Evolutionary conservation across 2,329 filamentous ascomycete species (phyloP), one percentile per base, ranked within the genome.

Genomic region (Pseudocercospora macadamiae): DNA sequence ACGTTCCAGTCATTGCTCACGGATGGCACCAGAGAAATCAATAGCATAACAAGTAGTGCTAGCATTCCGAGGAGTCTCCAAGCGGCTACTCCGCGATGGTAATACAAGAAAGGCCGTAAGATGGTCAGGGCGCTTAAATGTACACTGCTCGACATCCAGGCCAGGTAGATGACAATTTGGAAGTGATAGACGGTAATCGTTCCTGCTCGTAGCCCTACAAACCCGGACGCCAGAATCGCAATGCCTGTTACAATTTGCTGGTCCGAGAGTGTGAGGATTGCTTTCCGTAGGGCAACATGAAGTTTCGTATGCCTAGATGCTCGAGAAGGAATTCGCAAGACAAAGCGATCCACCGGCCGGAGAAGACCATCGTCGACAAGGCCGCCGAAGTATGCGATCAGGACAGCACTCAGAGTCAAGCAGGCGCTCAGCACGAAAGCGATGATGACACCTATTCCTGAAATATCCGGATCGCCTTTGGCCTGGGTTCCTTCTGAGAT

Each of bases 221-320:
- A 68, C 7, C 61, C 64, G 1, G 63, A 55, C 6, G 56, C 54
- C 0, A 66, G 51, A 12, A 66, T 56, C 3, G 63, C 61, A 16
- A 68, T 60, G 1, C 66, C 64, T 0, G 63, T 65, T 1, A 68
- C 61, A 16, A 68, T 62, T 21, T 68, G 64, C 42, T 66, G 63
- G 34, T 66, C 64, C 32, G 59, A 64, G 8, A 66, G 49, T 3
- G 57, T 57, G 5, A 62, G 52, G 16, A 62, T 63, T 10, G 54
- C 49, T 45, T 62, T 59, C 23, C 60, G 42, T 23, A 62, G 21
- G 4, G 60, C 57, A 26, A 62, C 30, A 30, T 62, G 56, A 10
- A 53, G 21, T 25, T 19, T 34, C 12, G 53, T 57, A 8, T 49
- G 42, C n/a, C 37, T 54, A 5, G 51, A 34, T 9, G 59, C 54